These are phyloP conservation scores for Scytalidium lignicola DNA, from an alignment of 2,329 filamentous ascomycete genomes.

Conservation along the genomic window DNA sequence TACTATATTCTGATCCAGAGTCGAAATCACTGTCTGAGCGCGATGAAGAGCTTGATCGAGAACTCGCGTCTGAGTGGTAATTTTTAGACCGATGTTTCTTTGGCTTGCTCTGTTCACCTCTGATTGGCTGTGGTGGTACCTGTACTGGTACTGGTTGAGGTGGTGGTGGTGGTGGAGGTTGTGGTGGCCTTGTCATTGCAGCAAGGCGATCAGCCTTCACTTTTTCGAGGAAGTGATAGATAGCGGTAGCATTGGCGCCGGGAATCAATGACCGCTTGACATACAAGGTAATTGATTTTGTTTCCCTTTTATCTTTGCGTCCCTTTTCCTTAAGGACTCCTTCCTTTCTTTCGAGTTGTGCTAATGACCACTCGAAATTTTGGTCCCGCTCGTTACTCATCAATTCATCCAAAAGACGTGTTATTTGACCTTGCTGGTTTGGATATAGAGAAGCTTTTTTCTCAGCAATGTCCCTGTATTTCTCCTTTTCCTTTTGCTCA, in stretches of 20 bases:
- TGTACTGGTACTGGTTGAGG: constrained; percentile 7
- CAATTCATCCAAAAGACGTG: constrained; percentile 21
- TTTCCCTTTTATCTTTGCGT: constrained; percentile 15
- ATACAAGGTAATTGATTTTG: constrained; percentile 22
- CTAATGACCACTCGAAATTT: constrained; percentile 24
- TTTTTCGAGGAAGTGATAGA: constrained; percentile 17
- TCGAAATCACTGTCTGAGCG: constrained; percentile 8
- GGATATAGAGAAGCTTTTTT: constrained; percentile 21
- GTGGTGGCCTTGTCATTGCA: constrained; percentile 8
- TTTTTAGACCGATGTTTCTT: not conserved
- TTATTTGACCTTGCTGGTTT: constrained; percentile 23
- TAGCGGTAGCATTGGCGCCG: constrained; percentile 11
- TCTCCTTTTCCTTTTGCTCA: constrained; percentile 7
- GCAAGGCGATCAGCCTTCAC: constrained; percentile 8
- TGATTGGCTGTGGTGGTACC: constrained; percentile 1
- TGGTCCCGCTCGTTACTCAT: constrained; percentile 15
- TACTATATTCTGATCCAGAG: constrained; percentile 8
- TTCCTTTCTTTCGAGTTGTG: constrained; percentile 19
- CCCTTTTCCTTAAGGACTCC: constrained; percentile 6
- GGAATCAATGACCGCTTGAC: constrained; percentile 16
- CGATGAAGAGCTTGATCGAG: constrained; percentile 5
- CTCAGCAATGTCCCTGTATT: constrained; percentile 17
- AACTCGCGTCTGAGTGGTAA: constrained; percentile 8
- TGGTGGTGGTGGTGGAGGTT: constrained; percentile 5
- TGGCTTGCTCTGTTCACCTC: not conserved